Conservation (phyloP, 140 eudicot genomes). For the Senecio squalidus region DNA sequence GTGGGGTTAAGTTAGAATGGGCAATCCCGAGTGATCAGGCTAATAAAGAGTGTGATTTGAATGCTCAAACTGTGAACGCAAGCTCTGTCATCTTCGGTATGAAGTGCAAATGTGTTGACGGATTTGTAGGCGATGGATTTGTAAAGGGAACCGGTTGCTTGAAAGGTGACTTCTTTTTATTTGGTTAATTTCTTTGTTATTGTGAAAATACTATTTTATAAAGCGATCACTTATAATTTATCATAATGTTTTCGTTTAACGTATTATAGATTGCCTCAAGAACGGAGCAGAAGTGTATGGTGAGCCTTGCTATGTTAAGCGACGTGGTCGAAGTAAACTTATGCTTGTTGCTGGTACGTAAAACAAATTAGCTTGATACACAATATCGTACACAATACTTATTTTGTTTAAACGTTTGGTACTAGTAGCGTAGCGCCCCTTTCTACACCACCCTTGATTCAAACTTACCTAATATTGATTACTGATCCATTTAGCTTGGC, state of each 20-base stretch:
- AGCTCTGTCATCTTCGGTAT: slow-evolving; percentile 48
- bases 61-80: slow-evolving; percentile 48
- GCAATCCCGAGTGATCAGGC: slow-evolving; percentile 50
- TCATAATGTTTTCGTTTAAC: not conserved
- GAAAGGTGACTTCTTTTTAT: slow-evolving; percentile 43
- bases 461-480: too few species aligned
- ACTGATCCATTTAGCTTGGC: not conserved
- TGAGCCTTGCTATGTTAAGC: slow-evolving; percentile 38
- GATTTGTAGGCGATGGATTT: slow-evolving; percentile 73
- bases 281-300: slow-evolving; percentile 59
- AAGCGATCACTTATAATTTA: not conserved
- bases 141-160: slow-evolving; percentile 64
- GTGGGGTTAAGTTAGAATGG: slow-evolving; percentile 90
- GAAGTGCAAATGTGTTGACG: slow-evolving; percentile 69
- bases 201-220: not conserved
- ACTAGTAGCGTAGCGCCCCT: too few species aligned
- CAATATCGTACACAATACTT: too few species aligned
- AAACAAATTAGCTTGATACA: too few species aligned
- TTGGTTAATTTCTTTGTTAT: not conserved
- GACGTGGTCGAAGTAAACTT: slow-evolving; percentile 36
- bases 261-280: slow-evolving; percentile 53
- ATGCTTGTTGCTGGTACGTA: slow-evolving; percentile 63
- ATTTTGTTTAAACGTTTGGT: too few species aligned
- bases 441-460: too few species aligned
- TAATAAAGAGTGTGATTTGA: slow-evolving; percentile 40